Evolutionary conservation across 768 basidiomycete genomes (phyloP).

Genomic region (Dioszegia aurantiaca): DNA sequence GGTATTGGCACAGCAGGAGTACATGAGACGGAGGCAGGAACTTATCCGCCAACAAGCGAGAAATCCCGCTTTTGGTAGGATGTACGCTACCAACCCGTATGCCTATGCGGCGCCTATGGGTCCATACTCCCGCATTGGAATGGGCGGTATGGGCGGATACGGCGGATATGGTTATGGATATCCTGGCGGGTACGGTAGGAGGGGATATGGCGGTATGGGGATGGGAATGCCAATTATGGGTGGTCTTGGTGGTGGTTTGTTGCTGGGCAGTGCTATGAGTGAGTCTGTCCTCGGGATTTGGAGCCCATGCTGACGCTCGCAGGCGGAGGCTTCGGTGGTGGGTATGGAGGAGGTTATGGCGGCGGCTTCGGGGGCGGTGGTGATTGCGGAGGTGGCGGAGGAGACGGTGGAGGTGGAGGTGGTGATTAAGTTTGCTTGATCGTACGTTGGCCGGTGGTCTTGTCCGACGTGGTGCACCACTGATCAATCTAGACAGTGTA

Average conservation of each 20-base stretch:
- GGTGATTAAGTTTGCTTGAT: background rate
- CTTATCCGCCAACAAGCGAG: conserved; percentile 34
- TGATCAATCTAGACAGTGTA: too few species aligned
- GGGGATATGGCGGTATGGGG: conserved; percentile 12
- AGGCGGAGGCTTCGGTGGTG: conserved; percentile 8
- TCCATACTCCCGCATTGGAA: background rate
- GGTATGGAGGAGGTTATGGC: conserved; percentile 5
- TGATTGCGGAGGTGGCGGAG: conserved; percentile 3
- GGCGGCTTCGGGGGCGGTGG: conserved; percentile 7
- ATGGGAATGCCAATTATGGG: conserved; percentile 12
- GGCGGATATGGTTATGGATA: conserved; percentile 22
- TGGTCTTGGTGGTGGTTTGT: conserved; percentile 9
- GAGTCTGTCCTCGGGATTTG: background rate
- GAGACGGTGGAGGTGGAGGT: conserved; percentile 1
- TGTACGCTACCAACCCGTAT: conserved; percentile 36
- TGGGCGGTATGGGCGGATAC: conserved; percentile 2
- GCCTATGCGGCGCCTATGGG: conserved; percentile 32
- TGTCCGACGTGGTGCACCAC: too few species aligned
- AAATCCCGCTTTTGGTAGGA: conserved; percentile 37
- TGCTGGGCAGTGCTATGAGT: conserved; percentile 9
- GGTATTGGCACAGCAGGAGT: conserved; percentile 26
- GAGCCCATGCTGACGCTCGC: background rate
- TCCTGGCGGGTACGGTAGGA: conserved; percentile 28
- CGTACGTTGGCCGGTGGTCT: too few species aligned
- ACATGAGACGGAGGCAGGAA: conserved; percentile 34